Conservation (phyloP, 805 yeast species). For the Metschnikowia hibisci region DNA sequence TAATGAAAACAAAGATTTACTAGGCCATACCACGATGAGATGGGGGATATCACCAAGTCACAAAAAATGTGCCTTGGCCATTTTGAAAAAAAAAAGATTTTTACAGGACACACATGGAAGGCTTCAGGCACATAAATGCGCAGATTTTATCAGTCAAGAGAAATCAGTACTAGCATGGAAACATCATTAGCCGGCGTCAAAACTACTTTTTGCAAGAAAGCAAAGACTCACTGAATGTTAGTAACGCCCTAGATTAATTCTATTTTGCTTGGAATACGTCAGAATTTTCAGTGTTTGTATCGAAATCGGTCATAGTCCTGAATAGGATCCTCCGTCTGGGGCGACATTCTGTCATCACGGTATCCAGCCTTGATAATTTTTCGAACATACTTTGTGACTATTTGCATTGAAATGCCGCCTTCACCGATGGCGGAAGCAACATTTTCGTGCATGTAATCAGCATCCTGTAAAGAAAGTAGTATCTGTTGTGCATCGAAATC, state of each 20-base stretch:
- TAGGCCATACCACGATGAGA: no score
- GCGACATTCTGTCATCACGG: constrained; percentile 69
- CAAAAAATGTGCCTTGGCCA: no score
- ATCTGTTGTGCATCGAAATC: neutral
- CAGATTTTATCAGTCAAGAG: constrained; percentile 38
- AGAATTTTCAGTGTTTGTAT: constrained; percentile 62
- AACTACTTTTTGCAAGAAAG: constrained; percentile 1
- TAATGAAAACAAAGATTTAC: no score
- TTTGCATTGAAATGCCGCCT: constrained; percentile 6
- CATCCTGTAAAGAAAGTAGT: neutral
- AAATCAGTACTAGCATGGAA: constrained; percentile 62
- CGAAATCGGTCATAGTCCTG: constrained; percentile 68
- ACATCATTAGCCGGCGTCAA: constrained; percentile 42
- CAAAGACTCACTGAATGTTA: constrained; percentile 11
- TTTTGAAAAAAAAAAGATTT: neutral
- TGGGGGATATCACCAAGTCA: no score
- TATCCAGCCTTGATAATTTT: constrained; percentile 4
- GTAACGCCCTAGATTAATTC: constrained; percentile 7
- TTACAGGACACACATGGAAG: constrained; percentile 4
- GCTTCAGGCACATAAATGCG: constrained; percentile 39
- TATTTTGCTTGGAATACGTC: constrained; percentile 23
- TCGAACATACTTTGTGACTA: constrained; percentile 14
- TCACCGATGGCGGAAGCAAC: constrained; percentile 5
- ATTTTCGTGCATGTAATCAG: constrained; percentile 1
- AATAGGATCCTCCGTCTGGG: constrained; percentile 66